A percentile compares a stretch with the other conserved stretches of the same genome.
These are phyloP conservation scores for Sporothrix brunneoviolacea DNA, from an alignment of 2,329 filamentous ascomycete genomes.

Conservation along the genomic window DNA sequence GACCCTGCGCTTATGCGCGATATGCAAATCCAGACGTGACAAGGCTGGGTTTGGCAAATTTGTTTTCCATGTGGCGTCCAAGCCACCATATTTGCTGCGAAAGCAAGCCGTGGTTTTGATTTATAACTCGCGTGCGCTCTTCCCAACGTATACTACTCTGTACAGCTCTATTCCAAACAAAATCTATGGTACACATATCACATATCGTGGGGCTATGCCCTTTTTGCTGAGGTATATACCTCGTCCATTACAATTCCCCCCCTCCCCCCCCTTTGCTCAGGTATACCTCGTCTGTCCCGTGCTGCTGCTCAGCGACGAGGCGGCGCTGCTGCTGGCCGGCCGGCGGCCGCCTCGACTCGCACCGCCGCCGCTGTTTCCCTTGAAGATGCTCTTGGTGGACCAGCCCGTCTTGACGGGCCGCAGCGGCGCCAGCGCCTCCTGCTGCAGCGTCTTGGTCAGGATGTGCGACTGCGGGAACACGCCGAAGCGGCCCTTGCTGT, in stretches of 20 bases:
- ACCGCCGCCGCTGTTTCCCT: background rate
- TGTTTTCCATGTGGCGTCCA: no score
- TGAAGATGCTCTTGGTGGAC: constrained; percentile 15
- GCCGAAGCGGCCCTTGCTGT: constrained; percentile 28
- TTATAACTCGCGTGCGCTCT: no score
- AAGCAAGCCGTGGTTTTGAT: no score
- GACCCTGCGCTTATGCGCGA: no score
- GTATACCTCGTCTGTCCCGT: constrained; percentile 12
- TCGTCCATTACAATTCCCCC: no score
- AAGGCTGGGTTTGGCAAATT: no score
- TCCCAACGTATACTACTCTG: no score
- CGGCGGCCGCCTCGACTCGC: constrained; percentile 2
- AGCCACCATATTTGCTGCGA: no score
- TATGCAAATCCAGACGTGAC: no score
- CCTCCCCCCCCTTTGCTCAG: background rate
- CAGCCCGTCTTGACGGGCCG: constrained; percentile 13
- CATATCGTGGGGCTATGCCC: no score
- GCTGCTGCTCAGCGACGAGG: constrained; percentile 16
- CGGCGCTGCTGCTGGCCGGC: constrained; percentile 15
- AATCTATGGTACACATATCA: background rate
- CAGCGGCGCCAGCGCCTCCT: constrained; percentile 12
- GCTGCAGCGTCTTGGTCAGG: constrained; percentile 16
- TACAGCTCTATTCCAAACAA: background rate
- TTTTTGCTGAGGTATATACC: no score
- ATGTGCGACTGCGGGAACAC: constrained; percentile 27